These are phyloP conservation scores for Nitzschia putrida DNA, from an alignment of 108 stramenopile genomes.

Conservation along the genomic window DNA sequence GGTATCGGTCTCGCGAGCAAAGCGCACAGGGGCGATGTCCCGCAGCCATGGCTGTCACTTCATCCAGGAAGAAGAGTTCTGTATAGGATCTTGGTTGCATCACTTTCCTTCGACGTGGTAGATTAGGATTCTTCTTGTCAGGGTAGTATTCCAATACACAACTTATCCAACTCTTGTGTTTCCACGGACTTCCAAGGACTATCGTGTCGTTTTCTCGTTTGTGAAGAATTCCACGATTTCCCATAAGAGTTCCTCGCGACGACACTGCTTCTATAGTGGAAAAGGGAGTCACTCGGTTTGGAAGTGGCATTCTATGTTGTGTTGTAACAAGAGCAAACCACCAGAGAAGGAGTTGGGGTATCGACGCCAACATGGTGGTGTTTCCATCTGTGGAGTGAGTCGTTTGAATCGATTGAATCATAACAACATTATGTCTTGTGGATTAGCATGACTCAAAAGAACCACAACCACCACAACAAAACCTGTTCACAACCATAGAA, in stretches of 20 bases:
- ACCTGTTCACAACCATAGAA: too few relatives aligned
- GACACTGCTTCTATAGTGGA: neutral
- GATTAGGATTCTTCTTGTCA: neutral
- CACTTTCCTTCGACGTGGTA: neutral
- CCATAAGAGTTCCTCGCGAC: neutral
- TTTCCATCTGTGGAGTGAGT: too few relatives aligned
- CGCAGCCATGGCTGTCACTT: neutral
- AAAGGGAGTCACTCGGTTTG: neutral
- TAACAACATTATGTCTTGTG: too few relatives aligned
- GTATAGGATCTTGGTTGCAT: neutral
- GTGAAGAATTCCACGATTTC: neutral
- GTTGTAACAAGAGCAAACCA: neutral
- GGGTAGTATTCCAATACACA: neutral
- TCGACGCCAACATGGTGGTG: too few relatives aligned
- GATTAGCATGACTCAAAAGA: too few relatives aligned
- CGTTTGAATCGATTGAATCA: too few relatives aligned
- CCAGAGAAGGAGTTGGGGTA: neutral
- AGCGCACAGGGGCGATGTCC: neutral
- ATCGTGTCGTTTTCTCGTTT: neutral
- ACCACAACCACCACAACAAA: too few relatives aligned
- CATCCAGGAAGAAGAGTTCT: constrained; percentile 1
- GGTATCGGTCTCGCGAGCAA: neutral
- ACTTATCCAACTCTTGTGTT: neutral
- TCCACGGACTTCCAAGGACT: neutral
- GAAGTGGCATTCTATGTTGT: neutral